Percentiles rank a stretch among this genome's conserved stretches.
phyloP scores from a whole-genome alignment of 2,329 filamentous ascomycete species.

The Pseudocercospora fuligena region DNA sequence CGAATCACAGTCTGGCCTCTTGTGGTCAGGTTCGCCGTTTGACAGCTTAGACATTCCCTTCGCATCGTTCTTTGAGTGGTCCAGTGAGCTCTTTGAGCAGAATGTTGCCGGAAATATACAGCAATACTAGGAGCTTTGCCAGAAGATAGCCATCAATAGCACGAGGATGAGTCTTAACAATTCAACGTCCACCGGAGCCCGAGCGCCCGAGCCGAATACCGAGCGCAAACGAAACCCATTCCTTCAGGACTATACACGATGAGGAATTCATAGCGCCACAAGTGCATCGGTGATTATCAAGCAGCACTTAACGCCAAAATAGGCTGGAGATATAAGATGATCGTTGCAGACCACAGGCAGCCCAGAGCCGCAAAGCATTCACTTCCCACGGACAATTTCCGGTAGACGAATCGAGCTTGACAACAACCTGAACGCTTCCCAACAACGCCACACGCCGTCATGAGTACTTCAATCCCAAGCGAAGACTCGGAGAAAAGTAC shows the following conservation, averaged over 20 bases:
- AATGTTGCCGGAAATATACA: not conserved
- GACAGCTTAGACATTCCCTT: not conserved
- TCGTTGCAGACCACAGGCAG: not conserved
- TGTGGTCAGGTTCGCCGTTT: not conserved
- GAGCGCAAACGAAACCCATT: not conserved
- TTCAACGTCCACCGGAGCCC: not conserved
- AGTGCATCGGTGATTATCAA: not conserved
- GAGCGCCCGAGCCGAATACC: not conserved
- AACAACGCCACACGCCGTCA: not conserved
- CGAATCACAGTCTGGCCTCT: not conserved
- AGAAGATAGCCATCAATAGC: not conserved
- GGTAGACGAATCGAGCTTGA: not conserved
- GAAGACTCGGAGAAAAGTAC: not conserved
- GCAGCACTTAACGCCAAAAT: not conserved
- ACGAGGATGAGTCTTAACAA: not conserved
- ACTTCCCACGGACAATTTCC: not conserved
- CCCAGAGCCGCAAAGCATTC: not conserved
- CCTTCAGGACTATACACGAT: not conserved
- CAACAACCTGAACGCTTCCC: not conserved
- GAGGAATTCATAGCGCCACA: not conserved
- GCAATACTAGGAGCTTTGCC: not conserved
- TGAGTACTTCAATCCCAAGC: not conserved
- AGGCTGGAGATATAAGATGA: not conserved
- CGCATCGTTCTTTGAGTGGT: not conserved
- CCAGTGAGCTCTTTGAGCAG: not conserved